Conservation (phyloP, 2,329 filamentous ascomycete genomes). For the Teratosphaeria epicoccoides region DNA sequence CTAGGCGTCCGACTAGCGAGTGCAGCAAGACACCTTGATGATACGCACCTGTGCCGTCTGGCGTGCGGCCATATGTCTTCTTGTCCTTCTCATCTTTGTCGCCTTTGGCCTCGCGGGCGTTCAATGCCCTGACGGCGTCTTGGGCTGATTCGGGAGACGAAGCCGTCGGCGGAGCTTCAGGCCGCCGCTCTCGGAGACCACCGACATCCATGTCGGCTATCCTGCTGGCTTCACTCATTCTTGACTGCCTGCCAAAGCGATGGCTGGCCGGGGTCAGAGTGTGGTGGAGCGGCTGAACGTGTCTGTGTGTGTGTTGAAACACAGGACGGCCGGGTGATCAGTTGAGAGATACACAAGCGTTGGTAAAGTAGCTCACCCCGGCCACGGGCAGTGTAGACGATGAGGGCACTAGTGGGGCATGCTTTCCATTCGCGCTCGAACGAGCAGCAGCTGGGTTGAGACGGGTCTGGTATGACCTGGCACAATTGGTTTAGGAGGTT, state of each 20-base stretch:
- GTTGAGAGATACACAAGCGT: background rate
- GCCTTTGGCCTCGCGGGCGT: constrained; percentile 37
- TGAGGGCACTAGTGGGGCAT: background rate
- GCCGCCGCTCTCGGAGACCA: constrained; percentile 39
- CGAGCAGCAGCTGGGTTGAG: background rate
- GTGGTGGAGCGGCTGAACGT: background rate
- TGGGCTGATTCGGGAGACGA: constrained; percentile 30
- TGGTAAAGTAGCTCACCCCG: background rate
- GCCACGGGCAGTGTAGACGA: background rate
- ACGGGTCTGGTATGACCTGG: background rate
- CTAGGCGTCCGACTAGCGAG: background rate
- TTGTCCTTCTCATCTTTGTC: constrained; percentile 45
- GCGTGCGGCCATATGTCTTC: constrained; percentile 85
- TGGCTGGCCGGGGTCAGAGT: constrained; percentile 1
- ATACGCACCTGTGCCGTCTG: constrained; percentile 73
- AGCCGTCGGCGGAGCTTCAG: constrained; percentile 22
- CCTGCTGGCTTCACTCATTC: constrained; percentile 14
- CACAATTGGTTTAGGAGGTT: background rate
- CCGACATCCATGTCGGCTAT: constrained; percentile 14
- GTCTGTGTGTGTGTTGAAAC: background rate
- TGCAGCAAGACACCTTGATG: background rate
- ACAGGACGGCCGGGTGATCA: background rate
- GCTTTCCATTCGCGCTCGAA: background rate
- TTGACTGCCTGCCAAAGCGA: background rate
- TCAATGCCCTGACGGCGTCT: constrained; percentile 39